Conservation (phyloP, 192 early-diverging fungal genomes). For the Cladochytrium replicatum region DNA sequence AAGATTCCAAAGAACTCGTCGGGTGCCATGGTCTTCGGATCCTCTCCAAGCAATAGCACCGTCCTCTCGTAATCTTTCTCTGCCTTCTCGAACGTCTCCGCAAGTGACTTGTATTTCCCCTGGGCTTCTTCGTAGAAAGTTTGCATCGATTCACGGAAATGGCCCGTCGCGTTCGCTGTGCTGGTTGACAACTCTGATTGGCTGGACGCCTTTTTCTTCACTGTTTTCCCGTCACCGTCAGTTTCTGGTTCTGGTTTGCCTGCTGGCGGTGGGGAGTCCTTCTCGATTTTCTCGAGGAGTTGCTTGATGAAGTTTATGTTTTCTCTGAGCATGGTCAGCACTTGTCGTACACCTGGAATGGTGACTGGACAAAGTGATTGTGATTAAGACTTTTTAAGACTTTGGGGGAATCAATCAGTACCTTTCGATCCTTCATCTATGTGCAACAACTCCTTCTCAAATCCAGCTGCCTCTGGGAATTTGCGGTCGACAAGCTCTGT, state of each 20-base stretch:
- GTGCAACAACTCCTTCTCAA: slow-evolving; percentile 26
- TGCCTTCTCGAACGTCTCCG: slow-evolving; percentile 21
- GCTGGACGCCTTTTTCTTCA: slow-evolving; percentile 3
- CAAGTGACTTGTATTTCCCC: slow-evolving; percentile 16
- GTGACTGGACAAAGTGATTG: slow-evolving; percentile 16
- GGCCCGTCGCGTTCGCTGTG: background rate
- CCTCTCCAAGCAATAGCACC: slow-evolving; percentile 34
- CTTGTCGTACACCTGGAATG: slow-evolving; percentile 26
- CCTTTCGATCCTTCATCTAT: slow-evolving; percentile 39
- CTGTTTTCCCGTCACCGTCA: slow-evolving; percentile 7
- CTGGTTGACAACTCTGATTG: slow-evolving; percentile 3
- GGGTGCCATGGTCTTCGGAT: slow-evolving; percentile 36
- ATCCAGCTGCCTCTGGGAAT: slow-evolving; percentile 29
- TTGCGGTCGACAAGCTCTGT: slow-evolving; percentile 32
- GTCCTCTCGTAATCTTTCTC: slow-evolving; percentile 30
- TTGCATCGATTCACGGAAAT: slow-evolving; percentile 18
- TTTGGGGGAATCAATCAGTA: slow-evolving; percentile 6
- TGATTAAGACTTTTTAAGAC: no score
- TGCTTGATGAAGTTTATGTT: slow-evolving; percentile 25
- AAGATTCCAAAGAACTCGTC: slow-evolving; percentile 48
- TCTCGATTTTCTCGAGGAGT: slow-evolving; percentile 26
- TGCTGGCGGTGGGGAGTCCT: no score
- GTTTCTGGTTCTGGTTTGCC: slow-evolving; percentile 22
- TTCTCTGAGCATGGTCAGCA: slow-evolving; percentile 25
- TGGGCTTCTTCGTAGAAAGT: slow-evolving; percentile 22